A percentile compares a stretch with the other conserved stretches of the same genome.
phyloP scores from a whole-genome alignment of 2,329 filamentous ascomycete species.

The Fusarium tricinctum region DNA sequence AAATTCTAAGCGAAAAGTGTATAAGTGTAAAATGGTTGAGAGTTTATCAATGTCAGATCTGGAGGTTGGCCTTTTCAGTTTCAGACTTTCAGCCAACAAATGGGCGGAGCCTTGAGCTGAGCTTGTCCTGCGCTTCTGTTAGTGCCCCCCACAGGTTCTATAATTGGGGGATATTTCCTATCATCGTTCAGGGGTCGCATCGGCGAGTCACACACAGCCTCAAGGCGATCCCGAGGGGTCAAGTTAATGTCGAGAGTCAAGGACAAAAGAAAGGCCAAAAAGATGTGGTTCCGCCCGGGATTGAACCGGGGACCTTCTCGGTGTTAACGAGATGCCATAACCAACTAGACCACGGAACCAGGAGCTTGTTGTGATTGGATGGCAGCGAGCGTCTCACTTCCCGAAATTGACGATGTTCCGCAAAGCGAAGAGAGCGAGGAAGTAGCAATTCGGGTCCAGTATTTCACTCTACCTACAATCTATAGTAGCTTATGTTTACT shows the following conservation, averaged over 20 bases:
- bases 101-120: slow-evolving; percentile 28
- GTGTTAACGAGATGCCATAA: slow-evolving; percentile 33
- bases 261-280: neutral
- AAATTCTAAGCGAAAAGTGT: neutral
- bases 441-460: neutral
- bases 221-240: slow-evolving; percentile 15
- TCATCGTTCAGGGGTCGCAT: slow-evolving; percentile 32
- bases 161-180: slow-evolving; percentile 22
- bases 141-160: slow-evolving; percentile 25
- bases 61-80: slow-evolving; percentile 23
- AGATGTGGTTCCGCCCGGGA: slow-evolving; percentile 21
- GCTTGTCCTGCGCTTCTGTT: slow-evolving; percentile 19
- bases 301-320: slow-evolving; percentile 30
- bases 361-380: slow-evolving; percentile 3
- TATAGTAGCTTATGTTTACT: neutral
- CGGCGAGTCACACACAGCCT: slow-evolving; percentile 11
- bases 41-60: slow-evolving; percentile 30
- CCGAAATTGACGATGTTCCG: neutral
- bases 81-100: slow-evolving; percentile 13
- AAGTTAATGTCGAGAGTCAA: neutral
- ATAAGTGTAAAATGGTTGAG: slow-evolving; percentile 4
- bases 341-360: slow-evolving; percentile 29
- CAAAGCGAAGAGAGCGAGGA: no score
- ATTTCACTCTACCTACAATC: neutral
- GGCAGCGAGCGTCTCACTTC: accelerated